Base-by-base conservation (phyloP, 768 basidiomycete genomes). In the Dioszegia hungarica region DNA sequence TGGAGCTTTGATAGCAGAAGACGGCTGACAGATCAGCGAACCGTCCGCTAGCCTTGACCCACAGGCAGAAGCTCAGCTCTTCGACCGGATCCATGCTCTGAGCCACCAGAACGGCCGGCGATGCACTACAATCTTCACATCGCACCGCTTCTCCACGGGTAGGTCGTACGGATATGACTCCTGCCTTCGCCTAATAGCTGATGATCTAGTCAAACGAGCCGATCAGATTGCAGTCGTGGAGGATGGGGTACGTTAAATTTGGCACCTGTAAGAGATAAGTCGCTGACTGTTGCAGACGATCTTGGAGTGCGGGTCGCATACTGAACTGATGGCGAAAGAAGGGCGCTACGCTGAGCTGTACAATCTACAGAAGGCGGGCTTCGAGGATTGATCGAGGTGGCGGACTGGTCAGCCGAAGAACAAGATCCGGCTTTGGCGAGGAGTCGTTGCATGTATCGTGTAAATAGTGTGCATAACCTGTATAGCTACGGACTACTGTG, bases 21-120 rank as follows among this genome's bases (percentile, higher is more conserved):
- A 33, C 31, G 6, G 31, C 31, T 33, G 31, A 33, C 31, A 6
- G 57, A 12, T 20, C 28, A 74, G 71, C 46, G 71, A 75, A 49
- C 73, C 74, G 14, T 72, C 70, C 1, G 61, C 72, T 5, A 52
- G 63, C 25, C 62, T 75, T 17, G 74, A 75, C 57, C 73, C 74
- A 28, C 47, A 59, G 41, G 72, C 69, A 11, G 69, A 71, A 45
- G 52, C 61, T 22, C 54, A 66, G 33, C 56, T 73, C 12, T 73
- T 73, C 51, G 66, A 67, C n/a, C 25, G 62, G n/a, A 75, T 75
- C 27, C 69, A 72, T 29, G 47, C 64, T 0, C 38, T 75, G 24
- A 72, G 72, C 15, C 52, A 52, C 19, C 36, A 39, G 14, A 37
- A 47, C n/a, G 56, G 58, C 14, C 28, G 58, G 25, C 60, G 51